Conservation (phyloP, 163 green algal species). For the Volvox carteri region DNA sequence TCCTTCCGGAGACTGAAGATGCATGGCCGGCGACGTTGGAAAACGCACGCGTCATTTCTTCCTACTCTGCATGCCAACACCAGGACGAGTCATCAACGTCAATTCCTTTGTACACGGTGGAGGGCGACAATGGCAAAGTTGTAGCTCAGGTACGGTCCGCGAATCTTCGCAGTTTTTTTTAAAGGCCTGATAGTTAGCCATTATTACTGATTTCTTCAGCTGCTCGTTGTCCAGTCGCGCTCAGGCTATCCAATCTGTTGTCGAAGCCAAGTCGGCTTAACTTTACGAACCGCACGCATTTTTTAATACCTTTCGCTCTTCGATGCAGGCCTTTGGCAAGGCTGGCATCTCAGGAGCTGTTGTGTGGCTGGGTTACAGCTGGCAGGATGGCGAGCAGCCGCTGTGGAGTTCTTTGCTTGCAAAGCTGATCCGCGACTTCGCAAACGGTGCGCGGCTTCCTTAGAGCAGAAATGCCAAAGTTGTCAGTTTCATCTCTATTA, state of each 20-base stretch:
- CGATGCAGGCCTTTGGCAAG: conserved; percentile 16
- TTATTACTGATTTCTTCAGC: no score
- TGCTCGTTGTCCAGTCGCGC: no score
- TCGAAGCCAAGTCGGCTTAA: no score
- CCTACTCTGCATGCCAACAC: conserved; percentile 9
- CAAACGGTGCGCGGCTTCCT: not conserved
- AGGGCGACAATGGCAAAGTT: conserved; percentile 1
- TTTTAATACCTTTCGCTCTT: no score
- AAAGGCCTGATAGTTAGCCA: no score
- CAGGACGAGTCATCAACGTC: not conserved
- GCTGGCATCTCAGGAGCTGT: not conserved
- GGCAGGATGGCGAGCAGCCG: not conserved
- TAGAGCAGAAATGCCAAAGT: no score
- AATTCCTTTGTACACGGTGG: conserved; percentile 6
- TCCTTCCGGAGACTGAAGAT: not conserved
- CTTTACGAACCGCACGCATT: no score
- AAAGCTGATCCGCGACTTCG: conserved; percentile 5
- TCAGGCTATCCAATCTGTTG: no score
- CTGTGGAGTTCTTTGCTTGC: not conserved
- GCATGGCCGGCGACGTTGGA: conserved; percentile 14
- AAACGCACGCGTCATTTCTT: not conserved
- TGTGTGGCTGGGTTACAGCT: conserved; percentile 39
- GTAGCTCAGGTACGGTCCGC: conserved; percentile 9
- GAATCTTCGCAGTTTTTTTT: no score
- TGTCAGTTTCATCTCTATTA: no score